Evolutionary conservation across 2,329 filamentous ascomycete species (phyloP), one percentile per base, ranked within the genome.

Genomic region (Colletotrichum incanum): DNA sequence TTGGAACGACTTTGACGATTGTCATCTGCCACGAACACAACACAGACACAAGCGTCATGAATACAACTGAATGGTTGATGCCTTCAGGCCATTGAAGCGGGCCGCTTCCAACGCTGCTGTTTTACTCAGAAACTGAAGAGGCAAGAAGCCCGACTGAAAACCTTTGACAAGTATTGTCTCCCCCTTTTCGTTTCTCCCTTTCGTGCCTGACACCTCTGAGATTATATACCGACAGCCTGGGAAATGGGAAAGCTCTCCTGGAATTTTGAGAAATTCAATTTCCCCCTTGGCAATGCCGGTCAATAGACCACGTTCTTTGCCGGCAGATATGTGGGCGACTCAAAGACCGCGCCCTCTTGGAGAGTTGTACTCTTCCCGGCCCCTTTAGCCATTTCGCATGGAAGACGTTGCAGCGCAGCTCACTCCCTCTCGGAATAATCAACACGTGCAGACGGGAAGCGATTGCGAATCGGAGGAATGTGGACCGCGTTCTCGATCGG

Each of bases 281-380:
- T 4, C 16, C 12, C 23, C n/a, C 45, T 55, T 45, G 61, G 37
- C 61, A 61, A 26, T 31, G 18, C 43, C 37, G 26, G 18, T 26
- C n/a, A 20, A 58, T 20, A 26, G 34, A 14, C 43, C 31, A 37
- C 54, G 23, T 39, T 60, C 23, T 62, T 56, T 41, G 8, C 58
- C 67, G 45, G n/a, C 61, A 65, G 61, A 45, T 43, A 59, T 47
- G 50, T 34, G 39, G 28, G 28, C 49, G 41, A 56, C 39, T 39
- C 58, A 63, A 5, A 47, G 26, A 11, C 39, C 45, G 28, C 41
- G n/a, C 26, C n/a, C 31, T 34, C 45, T 28, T 45, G n/a, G 45
- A 28, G 28, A n/a, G 43, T 47, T n/a, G 52, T 31, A n/a, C 45
- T 31, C 28, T 37, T 39, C 28, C 28, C 34, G 18, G 43, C 28